Conservation (phyloP, 2,329 filamentous ascomycete genomes). For the Claviceps capensis region DNA sequence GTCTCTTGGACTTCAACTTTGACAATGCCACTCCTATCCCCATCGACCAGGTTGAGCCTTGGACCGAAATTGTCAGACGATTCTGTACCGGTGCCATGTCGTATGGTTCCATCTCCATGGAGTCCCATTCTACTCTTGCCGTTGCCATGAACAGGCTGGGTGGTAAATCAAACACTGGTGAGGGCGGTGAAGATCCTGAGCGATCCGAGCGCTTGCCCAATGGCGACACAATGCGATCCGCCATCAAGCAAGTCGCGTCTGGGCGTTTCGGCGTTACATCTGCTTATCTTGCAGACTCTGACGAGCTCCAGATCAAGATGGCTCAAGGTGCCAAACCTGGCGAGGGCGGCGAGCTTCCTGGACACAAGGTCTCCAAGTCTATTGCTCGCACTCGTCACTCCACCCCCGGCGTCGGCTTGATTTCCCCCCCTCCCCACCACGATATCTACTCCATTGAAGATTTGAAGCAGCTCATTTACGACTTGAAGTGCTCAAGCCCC, state of each 20-base stretch:
- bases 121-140: constrained; percentile 89
- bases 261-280: constrained; percentile 94
- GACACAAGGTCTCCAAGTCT: constrained; percentile 88
- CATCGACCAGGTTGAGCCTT: constrained; percentile 93
- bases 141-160: constrained; percentile 95
- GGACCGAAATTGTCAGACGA: constrained; percentile 92
- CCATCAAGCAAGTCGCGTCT: constrained; percentile 95
- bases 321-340: constrained; percentile 95
- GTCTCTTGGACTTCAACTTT: constrained; percentile 91
- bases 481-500: constrained; percentile 91
- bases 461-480: constrained; percentile 94
- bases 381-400: constrained; percentile 94
- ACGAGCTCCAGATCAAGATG: constrained; percentile 99
- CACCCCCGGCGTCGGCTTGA: constrained; percentile 88
- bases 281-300: constrained; percentile 85
- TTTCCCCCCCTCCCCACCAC: constrained; percentile 91
- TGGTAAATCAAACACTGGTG: constrained; percentile 94
- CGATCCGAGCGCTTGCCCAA: constrained; percentile 76
- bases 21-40: constrained; percentile 74
- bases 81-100: constrained; percentile 98
- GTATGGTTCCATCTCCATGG: constrained; percentile 96
- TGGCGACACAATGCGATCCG: constrained; percentile 91
- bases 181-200: constrained; percentile 92
- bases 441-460: constrained; percentile 99
- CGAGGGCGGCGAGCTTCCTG: constrained; percentile 92